Evolutionary conservation across 2,329 filamentous ascomycete species (phyloP).

Genomic region (Pseudocercospora crystallina): DNA sequence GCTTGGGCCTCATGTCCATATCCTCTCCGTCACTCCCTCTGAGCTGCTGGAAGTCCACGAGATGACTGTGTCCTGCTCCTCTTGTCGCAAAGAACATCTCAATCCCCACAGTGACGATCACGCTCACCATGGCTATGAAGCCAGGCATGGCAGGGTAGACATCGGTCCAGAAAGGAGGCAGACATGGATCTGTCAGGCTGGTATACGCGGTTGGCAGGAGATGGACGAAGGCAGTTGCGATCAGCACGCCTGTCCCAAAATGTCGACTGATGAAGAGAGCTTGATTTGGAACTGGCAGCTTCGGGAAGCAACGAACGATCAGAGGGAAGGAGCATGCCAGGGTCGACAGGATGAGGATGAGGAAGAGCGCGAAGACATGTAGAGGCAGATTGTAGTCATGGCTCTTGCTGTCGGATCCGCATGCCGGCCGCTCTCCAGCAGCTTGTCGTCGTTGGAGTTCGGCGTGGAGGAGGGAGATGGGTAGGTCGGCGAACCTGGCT

Average conservation of each 20-base stretch:
- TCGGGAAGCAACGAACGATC: constrained; percentile 59
- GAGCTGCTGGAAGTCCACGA: constrained; percentile 37
- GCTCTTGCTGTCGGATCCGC: constrained; percentile 50
- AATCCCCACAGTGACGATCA: constrained; percentile 77
- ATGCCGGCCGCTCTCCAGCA: constrained; percentile 47
- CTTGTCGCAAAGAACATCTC: constrained; percentile 85
- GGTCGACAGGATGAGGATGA: constrained; percentile 58
- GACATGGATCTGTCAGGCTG: constrained; percentile 62
- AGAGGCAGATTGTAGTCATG: constrained; percentile 56
- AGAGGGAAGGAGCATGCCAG: constrained; percentile 62
- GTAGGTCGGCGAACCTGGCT: constrained; percentile 39
- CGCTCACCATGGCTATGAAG: constrained; percentile 76
- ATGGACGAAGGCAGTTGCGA: constrained; percentile 59
- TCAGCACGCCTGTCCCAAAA: constrained; percentile 58
- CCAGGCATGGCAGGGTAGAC: constrained; percentile 79
- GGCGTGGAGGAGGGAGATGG: constrained; percentile 46
- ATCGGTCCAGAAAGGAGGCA: constrained; percentile 75
- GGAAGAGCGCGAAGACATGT: constrained; percentile 58
- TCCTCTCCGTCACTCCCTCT: constrained; percentile 21
- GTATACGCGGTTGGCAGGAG: constrained; percentile 63
- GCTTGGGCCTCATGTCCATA: constrained; percentile 15
- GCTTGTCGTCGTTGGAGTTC: constrained; percentile 53
- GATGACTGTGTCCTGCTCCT: constrained; percentile 60
- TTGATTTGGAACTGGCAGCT: constrained; percentile 58
- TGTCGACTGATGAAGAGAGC: constrained; percentile 61